Conservation (phyloP, 2,329 filamentous ascomycete species). For the Madurella fahalii region DNA sequence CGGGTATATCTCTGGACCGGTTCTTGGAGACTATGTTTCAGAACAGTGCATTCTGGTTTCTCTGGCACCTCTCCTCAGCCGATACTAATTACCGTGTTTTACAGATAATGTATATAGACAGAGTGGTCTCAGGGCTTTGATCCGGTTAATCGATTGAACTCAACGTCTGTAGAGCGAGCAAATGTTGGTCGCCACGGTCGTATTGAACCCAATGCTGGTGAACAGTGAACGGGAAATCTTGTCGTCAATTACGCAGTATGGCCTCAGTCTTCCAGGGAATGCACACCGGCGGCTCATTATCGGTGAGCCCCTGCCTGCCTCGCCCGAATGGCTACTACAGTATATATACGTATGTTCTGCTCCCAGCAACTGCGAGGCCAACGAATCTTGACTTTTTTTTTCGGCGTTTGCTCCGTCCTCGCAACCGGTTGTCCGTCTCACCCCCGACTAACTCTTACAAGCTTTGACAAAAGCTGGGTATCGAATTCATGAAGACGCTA, state of each 20-base stretch:
- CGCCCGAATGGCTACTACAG: not conserved
- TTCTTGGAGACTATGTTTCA: too few relatives aligned
- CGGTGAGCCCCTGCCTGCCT: not conserved
- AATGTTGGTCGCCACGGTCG: too few relatives aligned
- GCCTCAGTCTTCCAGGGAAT: not conserved
- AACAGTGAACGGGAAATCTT: not conserved
- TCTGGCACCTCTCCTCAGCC: too few relatives aligned
- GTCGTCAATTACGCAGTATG: not conserved
- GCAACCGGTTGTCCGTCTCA: not conserved
- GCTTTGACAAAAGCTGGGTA: slow-evolving; percentile 10
- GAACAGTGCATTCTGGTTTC: too few relatives aligned
- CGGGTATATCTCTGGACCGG: too few relatives aligned
- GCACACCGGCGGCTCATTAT: not conserved
- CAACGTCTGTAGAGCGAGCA: too few relatives aligned
- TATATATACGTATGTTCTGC: not conserved
- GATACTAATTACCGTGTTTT: too few relatives aligned
- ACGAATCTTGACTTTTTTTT: not conserved
- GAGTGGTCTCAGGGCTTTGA: too few relatives aligned
- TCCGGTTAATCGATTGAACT: too few relatives aligned
- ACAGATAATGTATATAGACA: too few relatives aligned
- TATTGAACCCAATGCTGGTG: too few relatives aligned
- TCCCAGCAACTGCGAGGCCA: not conserved
- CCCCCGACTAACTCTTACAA: slow-evolving; percentile 11
- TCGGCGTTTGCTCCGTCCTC: not conserved
- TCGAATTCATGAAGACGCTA: slow-evolving; percentile 9